Evolutionary conservation across 768 basidiomycete genomes (phyloP).

Genomic region (Gautieria morchelliformis): DNA sequence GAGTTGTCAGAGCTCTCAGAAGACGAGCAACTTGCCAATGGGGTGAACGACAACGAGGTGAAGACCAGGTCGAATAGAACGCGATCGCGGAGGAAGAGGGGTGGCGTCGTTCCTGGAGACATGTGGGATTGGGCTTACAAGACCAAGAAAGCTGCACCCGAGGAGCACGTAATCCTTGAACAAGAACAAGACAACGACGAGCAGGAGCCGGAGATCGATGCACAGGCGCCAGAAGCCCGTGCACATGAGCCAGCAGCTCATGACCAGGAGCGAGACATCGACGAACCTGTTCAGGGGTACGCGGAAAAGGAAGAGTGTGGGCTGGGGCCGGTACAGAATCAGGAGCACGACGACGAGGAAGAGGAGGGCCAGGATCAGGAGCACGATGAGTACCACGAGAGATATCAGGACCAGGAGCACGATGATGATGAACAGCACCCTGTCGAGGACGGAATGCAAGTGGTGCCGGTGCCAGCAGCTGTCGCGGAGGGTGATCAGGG

Average conservation of each 20-base stretch:
- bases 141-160: constrained; percentile 29
- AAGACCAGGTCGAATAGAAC: constrained; percentile 20
- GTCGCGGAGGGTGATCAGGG: constrained; percentile 12
- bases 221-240: constrained; percentile 18
- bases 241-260: constrained; percentile 19
- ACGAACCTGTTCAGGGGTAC: constrained; percentile 33
- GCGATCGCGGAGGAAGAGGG: constrained; percentile 31
- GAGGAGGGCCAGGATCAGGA: constrained; percentile 14
- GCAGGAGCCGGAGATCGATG: not conserved
- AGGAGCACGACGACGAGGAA: constrained; percentile 16
- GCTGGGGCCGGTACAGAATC: constrained; percentile 13
- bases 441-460: not conserved
- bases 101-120: constrained; percentile 63
- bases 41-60: constrained; percentile 15
- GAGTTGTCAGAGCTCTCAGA: constrained; percentile 81
- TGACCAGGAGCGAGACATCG: constrained; percentile 44
- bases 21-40: constrained; percentile 37
- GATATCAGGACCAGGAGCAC: not conserved
- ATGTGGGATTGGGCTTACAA: constrained; percentile 85
- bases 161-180: constrained; percentile 19
- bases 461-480: not conserved
- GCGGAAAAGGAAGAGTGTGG: constrained; percentile 4
- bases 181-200: constrained; percentile 15
- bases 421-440: not conserved
- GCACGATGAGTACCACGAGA: constrained; percentile 15